Evolutionary conservation across 2,329 filamentous ascomycete species (phyloP), one percentile per base, ranked within the genome.

Genomic region (Fusarium sp.): DNA sequence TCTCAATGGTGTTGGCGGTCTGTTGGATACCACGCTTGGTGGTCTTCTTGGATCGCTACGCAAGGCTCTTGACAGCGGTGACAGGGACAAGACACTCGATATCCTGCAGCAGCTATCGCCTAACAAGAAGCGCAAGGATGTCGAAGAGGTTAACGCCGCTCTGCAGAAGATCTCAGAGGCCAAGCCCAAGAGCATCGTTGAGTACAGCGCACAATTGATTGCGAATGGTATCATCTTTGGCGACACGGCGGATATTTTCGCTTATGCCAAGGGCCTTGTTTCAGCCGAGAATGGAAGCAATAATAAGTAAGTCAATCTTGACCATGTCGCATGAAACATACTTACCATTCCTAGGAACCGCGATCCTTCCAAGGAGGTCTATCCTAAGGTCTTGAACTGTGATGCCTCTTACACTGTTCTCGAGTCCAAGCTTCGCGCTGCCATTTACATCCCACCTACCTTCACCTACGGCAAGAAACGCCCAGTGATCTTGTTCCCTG

Each of bases 401-500:
- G 60, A 65, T 59, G 62, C 27, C 6, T 12, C 45, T 2, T 65
- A 58, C 2, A 29, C 51, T 2, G n/a, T 34, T 1, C 13, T 38
- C 5, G 59, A 65, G 10, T 32, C 29, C 4, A 52, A 65, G 22
- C 60, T 65, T 1, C 46, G 45, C 2, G 62, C 62, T 16, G 45
- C 60, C 4, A 65, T 65, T 5, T 41, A 16, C 4, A 65, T 65
- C n/a, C 62, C 52, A 8, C 25, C 48, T 2, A 20, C 52, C 0
- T 65, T 65, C 3, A 65, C 62, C 0, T 65, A 59, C 4, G 62
- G 62, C 8, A 8, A 30, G 20, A 43, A 59, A 11, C 32, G 32
- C 7, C 60, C 62, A 7, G 60, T 65, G 2, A 51, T 65, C 15
- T 1, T 65, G 1, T 65, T 65, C 1, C 62, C 62, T 6, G 62